A percentile compares a stretch with the other conserved stretches of the same genome.
These are phyloP conservation scores for Steccherinum ochraceum DNA, from an alignment of 768 basidiomycete species.

Conservation along the genomic window DNA sequence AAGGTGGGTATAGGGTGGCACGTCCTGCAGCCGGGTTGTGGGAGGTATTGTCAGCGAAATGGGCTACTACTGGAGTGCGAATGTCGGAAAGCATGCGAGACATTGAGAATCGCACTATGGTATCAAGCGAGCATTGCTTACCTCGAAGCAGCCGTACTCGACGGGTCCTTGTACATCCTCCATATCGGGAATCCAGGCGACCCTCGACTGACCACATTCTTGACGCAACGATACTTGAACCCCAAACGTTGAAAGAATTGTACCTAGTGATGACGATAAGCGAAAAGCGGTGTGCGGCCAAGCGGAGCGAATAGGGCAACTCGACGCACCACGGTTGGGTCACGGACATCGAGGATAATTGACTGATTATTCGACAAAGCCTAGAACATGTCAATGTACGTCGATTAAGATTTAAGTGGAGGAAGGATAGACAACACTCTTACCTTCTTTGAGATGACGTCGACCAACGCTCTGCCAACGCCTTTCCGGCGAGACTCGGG, in stretches of 20 bases:
- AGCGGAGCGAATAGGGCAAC: neutral
- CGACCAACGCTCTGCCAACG: conserved; percentile 4
- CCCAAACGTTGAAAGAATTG: conserved; percentile 6
- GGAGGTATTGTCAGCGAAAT: too few relatives aligned
- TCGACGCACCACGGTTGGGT: conserved; percentile 6
- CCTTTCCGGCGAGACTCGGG: conserved; percentile 7
- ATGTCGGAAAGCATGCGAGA: too few relatives aligned
- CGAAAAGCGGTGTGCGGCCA: too few relatives aligned
- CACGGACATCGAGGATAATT: conserved; percentile 5
- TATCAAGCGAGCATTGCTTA: neutral
- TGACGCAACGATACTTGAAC: conserved; percentile 10
- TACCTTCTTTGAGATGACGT: conserved; percentile 4
- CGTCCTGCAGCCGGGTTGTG: too few relatives aligned
- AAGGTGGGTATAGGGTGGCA: too few relatives aligned
- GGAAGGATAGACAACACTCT: neutral
- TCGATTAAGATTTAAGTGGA: too few relatives aligned
- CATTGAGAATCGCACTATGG: too few relatives aligned
- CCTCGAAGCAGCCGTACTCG: neutral
- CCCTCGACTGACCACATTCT: conserved; percentile 7
- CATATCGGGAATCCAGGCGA: conserved; percentile 12
- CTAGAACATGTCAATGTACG: neutral
- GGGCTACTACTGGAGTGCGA: too few relatives aligned
- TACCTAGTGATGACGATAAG: conserved; percentile 6
- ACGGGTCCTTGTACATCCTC: conserved; percentile 7
- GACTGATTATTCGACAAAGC: neutral